These are phyloP conservation scores for Hysterium pulicare DNA, from an alignment of 2,329 filamentous ascomycete genomes.

Conservation along the genomic window DNA sequence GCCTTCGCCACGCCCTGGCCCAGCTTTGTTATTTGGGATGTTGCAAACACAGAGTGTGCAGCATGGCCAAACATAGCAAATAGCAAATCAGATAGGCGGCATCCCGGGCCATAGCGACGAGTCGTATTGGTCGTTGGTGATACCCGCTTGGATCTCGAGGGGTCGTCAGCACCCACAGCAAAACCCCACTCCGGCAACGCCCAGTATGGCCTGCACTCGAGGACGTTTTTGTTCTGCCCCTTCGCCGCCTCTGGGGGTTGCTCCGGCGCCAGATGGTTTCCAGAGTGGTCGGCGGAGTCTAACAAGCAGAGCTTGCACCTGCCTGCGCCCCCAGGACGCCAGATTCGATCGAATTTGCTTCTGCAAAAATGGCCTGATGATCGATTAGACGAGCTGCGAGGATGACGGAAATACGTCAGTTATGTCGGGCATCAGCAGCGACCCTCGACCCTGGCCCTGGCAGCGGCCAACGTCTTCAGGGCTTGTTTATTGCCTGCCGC, in stretches of 20 bases:
- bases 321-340: not conserved
- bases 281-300: not conserved
- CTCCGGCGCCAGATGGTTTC: not conserved
- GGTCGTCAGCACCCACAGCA: conserved; percentile 1
- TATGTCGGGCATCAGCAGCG: conserved; percentile 10
- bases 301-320: not conserved
- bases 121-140: not conserved
- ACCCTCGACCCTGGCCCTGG: conserved; percentile 2
- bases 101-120: not conserved
- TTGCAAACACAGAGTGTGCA: not conserved
- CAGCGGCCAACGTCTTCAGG: conserved; percentile 2
- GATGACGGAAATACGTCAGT: conserved; percentile 6
- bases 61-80: not conserved
- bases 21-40: not conserved
- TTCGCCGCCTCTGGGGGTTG: not conserved
- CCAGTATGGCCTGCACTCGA: not conserved
- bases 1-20: too few relatives aligned
- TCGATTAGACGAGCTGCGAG: conserved; percentile 3
- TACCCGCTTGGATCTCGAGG: not conserved
- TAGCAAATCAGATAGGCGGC: not conserved
- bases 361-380: conserved; percentile 7
- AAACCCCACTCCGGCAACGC: not conserved
- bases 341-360: not conserved
- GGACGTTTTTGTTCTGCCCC: too few relatives aligned
- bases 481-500: conserved; percentile 6